phyloP scores from a whole-genome alignment of 108 stramenopile genomes.

The Licmophora abbreviata region DNA sequence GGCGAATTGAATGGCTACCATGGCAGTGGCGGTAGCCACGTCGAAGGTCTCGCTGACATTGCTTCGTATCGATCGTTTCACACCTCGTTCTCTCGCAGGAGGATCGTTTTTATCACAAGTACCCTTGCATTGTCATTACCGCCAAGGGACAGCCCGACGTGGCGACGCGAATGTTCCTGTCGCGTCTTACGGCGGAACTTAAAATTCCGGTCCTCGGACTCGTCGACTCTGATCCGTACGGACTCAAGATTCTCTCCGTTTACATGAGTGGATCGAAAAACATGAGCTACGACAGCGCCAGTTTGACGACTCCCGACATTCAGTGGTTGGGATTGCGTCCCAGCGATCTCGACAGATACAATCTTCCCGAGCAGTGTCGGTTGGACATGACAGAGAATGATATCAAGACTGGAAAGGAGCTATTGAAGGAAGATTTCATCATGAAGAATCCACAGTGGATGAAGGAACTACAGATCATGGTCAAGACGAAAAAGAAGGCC shows the following conservation, averaged over 20 bases:
- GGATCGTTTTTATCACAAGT: constrained; percentile 93
- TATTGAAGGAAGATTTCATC: constrained; percentile 94
- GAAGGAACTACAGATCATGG: constrained; percentile 92
- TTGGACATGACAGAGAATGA: constrained; percentile 95
- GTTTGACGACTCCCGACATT: constrained; percentile 94
- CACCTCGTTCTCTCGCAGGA: constrained; percentile 31
- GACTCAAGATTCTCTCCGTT: constrained; percentile 93
- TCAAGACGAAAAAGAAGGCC: constrained; percentile 94
- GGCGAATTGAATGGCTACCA: neutral
- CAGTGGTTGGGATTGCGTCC: constrained; percentile 95
- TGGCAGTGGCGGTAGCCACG: neutral
- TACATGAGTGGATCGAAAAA: constrained; percentile 93
- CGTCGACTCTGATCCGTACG: constrained; percentile 97
- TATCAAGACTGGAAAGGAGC: constrained; percentile 93
- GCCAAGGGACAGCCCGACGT: constrained; percentile 98
- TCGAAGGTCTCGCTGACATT: neutral
- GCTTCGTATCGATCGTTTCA: neutral
- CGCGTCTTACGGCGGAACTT: constrained; percentile 72
- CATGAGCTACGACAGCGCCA: constrained; percentile 93
- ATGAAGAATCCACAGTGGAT: constrained; percentile 92
- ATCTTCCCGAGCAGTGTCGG: constrained; percentile 85
- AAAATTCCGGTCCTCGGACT: constrained; percentile 93
- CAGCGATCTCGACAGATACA: constrained; percentile 81
- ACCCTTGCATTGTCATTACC: constrained; percentile 97
- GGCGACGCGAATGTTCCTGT: constrained; percentile 81